These are phyloP conservation scores for Millerago galiae DNA, from an alignment of 805 yeast genomes.

Conservation along the genomic window DNA sequence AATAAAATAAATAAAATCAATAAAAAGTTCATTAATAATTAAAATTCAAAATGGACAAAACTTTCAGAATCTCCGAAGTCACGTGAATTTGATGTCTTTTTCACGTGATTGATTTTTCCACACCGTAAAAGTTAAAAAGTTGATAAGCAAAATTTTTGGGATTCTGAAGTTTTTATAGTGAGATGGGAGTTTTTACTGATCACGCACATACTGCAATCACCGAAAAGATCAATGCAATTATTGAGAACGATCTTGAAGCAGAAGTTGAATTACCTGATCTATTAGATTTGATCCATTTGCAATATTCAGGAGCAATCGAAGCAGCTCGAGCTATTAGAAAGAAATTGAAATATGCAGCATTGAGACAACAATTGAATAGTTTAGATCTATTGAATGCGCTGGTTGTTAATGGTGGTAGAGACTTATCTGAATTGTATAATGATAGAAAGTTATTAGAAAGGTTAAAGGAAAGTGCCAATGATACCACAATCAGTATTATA, in stretches of 20 bases:
- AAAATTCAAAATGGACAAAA: neutral
- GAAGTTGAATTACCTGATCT: conserved; percentile 31
- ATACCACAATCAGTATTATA: conserved; percentile 36
- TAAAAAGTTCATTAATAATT: neutral
- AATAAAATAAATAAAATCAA: neutral
- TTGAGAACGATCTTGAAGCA: conserved; percentile 25
- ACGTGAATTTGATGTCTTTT: too few relatives aligned
- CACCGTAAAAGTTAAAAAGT: too few relatives aligned
- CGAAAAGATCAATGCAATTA: conserved; percentile 49
- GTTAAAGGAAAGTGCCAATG: conserved; percentile 42
- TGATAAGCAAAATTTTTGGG: too few relatives aligned
- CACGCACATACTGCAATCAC: conserved; percentile 70
- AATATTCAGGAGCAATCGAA: conserved; percentile 46
- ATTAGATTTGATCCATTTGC: conserved; percentile 28
- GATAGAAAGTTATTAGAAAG: conserved; percentile 67
- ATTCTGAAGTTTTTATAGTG: too few relatives aligned
- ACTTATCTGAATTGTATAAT: conserved; percentile 39
- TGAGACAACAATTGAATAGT: conserved; percentile 59
- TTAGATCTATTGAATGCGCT: conserved; percentile 54
- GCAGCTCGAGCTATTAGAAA: conserved; percentile 90
- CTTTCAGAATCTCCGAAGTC: too few relatives aligned
- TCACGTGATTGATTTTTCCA: too few relatives aligned
- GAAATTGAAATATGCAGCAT: conserved; percentile 75
- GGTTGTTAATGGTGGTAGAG: conserved; percentile 47
- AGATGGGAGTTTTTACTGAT: conserved; percentile 49